Conservation (phyloP, 805 yeast species). For the Yarrowia sp. region DNA sequence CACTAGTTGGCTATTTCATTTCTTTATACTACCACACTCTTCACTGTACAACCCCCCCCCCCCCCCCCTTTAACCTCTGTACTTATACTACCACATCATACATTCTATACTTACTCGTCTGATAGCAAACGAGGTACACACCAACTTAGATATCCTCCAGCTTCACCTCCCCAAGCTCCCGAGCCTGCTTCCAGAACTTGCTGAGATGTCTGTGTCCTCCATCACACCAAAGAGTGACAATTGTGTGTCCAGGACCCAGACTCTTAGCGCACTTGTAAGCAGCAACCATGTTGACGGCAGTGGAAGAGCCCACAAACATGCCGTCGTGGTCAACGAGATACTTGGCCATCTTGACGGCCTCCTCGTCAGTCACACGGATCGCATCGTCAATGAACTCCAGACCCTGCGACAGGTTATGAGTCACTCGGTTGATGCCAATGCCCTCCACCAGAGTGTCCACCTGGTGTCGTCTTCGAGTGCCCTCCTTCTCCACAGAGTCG, state of each 20-base stretch:
- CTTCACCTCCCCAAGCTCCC: neutral
- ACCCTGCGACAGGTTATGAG: constrained; percentile 74
- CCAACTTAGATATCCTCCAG: neutral
- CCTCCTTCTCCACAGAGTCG: constrained; percentile 83
- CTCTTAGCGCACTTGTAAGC: constrained; percentile 60
- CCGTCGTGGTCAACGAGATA: constrained; percentile 81
- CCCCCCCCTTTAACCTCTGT: too few species aligned
- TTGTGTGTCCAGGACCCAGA: constrained; percentile 57
- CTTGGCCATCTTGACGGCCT: constrained; percentile 88
- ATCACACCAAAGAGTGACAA: constrained; percentile 88
- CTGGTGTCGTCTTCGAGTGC: constrained; percentile 90
- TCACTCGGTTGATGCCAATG: constrained; percentile 83
- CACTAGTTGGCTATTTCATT: too few species aligned
- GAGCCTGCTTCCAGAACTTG: constrained; percentile 69
- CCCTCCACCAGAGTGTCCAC: constrained; percentile 96
- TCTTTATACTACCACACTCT: too few species aligned
- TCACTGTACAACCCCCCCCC: too few species aligned
- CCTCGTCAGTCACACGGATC: constrained; percentile 70
- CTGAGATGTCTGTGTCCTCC: constrained; percentile 87
- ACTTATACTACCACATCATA: neutral
- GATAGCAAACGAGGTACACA: neutral
- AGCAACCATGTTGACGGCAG: constrained; percentile 93
- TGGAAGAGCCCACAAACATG: constrained; percentile 83
- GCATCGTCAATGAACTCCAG: constrained; percentile 73
- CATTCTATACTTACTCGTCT: neutral